Conservation (phyloP, 2,329 filamentous ascomycete genomes). For the Monosporascus cannonballus region DNA sequence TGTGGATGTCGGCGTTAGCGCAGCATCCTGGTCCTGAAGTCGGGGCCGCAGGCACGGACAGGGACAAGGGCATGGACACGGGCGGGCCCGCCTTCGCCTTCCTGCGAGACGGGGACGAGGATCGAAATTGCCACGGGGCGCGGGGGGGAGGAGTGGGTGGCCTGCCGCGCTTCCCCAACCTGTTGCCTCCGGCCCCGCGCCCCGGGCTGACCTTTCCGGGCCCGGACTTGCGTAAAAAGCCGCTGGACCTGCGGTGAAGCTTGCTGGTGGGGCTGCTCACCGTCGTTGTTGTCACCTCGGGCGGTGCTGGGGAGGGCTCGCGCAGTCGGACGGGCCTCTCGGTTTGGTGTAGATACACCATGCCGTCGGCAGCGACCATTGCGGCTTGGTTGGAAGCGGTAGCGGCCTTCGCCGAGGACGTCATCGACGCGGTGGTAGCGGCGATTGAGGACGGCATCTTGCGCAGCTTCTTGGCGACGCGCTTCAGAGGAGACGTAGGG, state of each 20-base stretch:
- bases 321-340: constrained; percentile 12
- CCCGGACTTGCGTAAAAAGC: constrained; percentile 1
- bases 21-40: not conserved
- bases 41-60: not conserved
- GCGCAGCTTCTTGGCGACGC: constrained; percentile 47
- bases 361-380: constrained; percentile 7
- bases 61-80: constrained; percentile 1
- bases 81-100: constrained; percentile 7
- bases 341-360: constrained; percentile 6
- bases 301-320: constrained; percentile 10
- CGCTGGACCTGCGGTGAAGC: constrained; percentile 2
- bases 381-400: not conserved
- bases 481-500: constrained; percentile 23
- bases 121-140: not conserved
- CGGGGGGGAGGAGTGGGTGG: constrained; percentile 5
- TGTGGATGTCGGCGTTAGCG: not conserved
- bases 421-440: constrained; percentile 23
- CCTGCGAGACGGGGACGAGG: not conserved
- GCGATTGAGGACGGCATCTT: constrained; percentile 35
- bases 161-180: constrained; percentile 12
- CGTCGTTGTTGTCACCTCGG: not conserved
- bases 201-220: too few species aligned
- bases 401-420: constrained; percentile 8
- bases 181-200: constrained; percentile 3
- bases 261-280: not conserved